A percentile compares a stretch with the other conserved stretches of the same genome.
These are phyloP conservation scores for Podospora didyma DNA, from an alignment of 495 filamentous ascomycete species.

Conservation along the genomic window DNA sequence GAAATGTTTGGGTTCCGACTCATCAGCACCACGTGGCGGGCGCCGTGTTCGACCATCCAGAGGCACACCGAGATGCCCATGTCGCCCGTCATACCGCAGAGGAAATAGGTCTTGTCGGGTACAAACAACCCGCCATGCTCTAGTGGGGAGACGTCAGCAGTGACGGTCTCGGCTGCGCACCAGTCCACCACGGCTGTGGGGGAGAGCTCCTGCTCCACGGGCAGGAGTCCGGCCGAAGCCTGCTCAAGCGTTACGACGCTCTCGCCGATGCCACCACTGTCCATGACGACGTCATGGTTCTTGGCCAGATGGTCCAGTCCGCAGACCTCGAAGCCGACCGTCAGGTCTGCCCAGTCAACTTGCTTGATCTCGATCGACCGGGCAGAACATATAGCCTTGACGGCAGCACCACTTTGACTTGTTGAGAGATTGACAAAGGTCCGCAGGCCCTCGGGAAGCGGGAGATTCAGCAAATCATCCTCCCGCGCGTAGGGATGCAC, in stretches of 20 bases:
- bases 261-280: not conserved
- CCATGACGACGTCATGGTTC: not conserved
- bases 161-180: not conserved
- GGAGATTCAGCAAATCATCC: not conserved
- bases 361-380: not conserved
- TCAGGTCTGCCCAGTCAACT: not conserved
- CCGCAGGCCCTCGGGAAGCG: not conserved
- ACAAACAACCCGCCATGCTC: not conserved
- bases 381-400: not conserved
- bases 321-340: not conserved
- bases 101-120: conserved; percentile 37
- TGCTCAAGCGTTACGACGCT: not conserved
- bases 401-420: not conserved
- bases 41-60: conserved; percentile 44
- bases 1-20: conserved; percentile 27
- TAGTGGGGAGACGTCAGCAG: not conserved
- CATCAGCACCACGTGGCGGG: conserved; percentile 36
- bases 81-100: conserved; percentile 40
- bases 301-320: not conserved
- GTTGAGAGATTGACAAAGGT: not conserved
- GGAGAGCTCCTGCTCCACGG: not conserved
- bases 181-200: conserved; percentile 1
- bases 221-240: not conserved
- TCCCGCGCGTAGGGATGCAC: not conserved
- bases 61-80: conserved; percentile 41